phyloP scores from a whole-genome alignment of 2,329 filamentous ascomycete species.

The Verticillium albo-atrum region DNA sequence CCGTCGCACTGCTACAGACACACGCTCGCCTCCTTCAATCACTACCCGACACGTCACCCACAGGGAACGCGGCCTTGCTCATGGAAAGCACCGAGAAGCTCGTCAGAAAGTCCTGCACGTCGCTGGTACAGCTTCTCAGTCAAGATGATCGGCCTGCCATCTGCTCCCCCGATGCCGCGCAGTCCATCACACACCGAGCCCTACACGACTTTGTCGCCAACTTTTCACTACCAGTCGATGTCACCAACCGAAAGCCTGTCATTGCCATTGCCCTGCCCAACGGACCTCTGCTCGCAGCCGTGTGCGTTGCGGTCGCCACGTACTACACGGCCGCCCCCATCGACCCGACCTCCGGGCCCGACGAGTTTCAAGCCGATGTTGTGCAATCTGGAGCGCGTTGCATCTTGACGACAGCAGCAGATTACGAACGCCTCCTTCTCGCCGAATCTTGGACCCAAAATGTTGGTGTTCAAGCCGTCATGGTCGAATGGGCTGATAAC shows the following conservation, averaged over 20 bases:
- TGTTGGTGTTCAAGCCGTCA: background rate
- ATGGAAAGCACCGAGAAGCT: constrained; percentile 14
- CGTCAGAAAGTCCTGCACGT: constrained; percentile 25
- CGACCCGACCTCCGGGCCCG: constrained; percentile 8
- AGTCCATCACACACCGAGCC: constrained; percentile 24
- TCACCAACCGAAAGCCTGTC: constrained; percentile 6
- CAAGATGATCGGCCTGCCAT: constrained; percentile 21
- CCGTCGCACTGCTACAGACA: constrained; percentile 23
- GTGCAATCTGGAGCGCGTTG: background rate
- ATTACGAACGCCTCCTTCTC: background rate
- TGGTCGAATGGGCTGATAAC: background rate
- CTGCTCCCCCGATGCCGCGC: constrained; percentile 14
- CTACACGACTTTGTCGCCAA: constrained; percentile 25
- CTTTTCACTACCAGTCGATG: constrained; percentile 23
- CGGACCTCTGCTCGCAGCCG: constrained; percentile 12
- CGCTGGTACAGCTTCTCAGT: constrained; percentile 33
- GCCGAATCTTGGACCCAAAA: background rate
- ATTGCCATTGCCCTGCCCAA: constrained; percentile 12
- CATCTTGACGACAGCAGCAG: background rate
- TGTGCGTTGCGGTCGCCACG: constrained; percentile 12
- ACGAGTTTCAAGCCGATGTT: constrained; percentile 14
- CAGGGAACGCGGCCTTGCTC: constrained; percentile 12
- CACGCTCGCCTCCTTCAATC: constrained; percentile 28
- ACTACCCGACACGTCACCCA: constrained; percentile 28
- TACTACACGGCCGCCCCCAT: constrained; percentile 14